Conservation (phyloP, 345 rosid genomes). For the Citrus sinensis region DNA sequence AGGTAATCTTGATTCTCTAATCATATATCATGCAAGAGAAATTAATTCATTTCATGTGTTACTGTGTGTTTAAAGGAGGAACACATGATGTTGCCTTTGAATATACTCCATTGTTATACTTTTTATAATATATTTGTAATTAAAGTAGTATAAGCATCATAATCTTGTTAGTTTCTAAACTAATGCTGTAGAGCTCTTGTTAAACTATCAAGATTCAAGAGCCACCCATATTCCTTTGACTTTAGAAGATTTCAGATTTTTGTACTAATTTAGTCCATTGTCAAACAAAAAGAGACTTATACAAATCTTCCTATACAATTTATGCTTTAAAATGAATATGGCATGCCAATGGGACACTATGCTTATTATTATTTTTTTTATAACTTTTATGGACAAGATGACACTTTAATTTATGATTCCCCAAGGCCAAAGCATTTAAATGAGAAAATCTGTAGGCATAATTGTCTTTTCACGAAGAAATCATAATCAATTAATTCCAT, state of each 20-base stretch:
- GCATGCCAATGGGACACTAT: neutral
- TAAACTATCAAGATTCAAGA: constrained; percentile 9
- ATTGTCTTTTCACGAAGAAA: too few species aligned
- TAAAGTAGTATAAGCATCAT: neutral
- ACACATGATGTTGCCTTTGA: constrained; percentile 27
- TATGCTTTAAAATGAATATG: neutral
- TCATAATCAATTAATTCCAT: too few species aligned
- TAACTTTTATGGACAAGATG: neutral
- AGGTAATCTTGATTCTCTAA: neutral
- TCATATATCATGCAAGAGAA: neutral
- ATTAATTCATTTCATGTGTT: neutral
- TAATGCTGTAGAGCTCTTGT: neutral
- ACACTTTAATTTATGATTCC: neutral
- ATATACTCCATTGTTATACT: constrained; percentile 9
- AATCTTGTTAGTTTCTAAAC: constrained; percentile 1
- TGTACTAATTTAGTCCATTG: constrained; percentile 1
- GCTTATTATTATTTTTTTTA: too few species aligned
- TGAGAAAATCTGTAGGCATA: too few species aligned
- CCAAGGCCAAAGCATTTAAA: too few species aligned
- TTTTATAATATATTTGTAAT: neutral
- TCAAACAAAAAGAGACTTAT: neutral
- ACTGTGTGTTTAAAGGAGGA: constrained; percentile 6
- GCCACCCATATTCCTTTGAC: constrained; percentile 14
- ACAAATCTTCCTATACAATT: constrained; percentile 3
- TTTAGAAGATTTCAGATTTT: neutral